Evolutionary conservation across 177 flowering plant genomes (phyloP).

Genomic region (Vitis hybrid): DNA sequence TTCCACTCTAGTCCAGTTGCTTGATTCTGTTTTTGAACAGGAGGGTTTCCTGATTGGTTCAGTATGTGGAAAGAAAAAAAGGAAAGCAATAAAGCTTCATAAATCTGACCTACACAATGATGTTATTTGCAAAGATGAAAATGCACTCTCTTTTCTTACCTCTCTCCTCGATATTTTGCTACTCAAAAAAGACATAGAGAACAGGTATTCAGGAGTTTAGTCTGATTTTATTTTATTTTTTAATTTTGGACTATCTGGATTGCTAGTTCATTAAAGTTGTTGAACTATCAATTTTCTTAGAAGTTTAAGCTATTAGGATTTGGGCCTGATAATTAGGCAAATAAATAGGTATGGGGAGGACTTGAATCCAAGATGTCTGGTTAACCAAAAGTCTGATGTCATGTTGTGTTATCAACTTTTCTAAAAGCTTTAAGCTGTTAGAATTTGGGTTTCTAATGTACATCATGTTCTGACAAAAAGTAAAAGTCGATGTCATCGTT

Average conservation of each 20-base stretch:
- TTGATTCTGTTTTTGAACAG: slow-evolving; percentile 36
- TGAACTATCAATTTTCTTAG: neutral
- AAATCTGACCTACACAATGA: slow-evolving; percentile 14
- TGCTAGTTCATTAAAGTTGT: neutral
- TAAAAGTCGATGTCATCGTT: too few relatives aligned
- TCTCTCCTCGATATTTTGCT: slow-evolving; percentile 84
- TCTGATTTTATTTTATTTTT: neutral
- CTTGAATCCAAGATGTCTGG: too few relatives aligned
- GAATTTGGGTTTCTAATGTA: too few relatives aligned
- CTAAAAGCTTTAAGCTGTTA: too few relatives aligned
- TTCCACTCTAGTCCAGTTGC: slow-evolving; percentile 38
- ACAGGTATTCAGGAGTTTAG: slow-evolving; percentile 42
- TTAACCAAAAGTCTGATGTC: too few relatives aligned
- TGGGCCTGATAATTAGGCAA: too few relatives aligned
- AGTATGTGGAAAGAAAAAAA: slow-evolving; percentile 46
- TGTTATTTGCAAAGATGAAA: slow-evolving; percentile 29
- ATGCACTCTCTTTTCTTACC: slow-evolving; percentile 41
- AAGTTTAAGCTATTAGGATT: neutral
- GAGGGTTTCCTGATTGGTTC: slow-evolving; percentile 16
- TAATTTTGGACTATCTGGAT: neutral
- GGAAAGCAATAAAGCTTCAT: slow-evolving; percentile 28
- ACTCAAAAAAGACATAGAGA: slow-evolving; percentile 68
- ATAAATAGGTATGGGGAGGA: too few relatives aligned
- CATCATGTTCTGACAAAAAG: too few relatives aligned
- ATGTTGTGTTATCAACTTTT: too few relatives aligned